Conservation (phyloP, 306 rosid species). For the Purshia tridentata region DNA sequence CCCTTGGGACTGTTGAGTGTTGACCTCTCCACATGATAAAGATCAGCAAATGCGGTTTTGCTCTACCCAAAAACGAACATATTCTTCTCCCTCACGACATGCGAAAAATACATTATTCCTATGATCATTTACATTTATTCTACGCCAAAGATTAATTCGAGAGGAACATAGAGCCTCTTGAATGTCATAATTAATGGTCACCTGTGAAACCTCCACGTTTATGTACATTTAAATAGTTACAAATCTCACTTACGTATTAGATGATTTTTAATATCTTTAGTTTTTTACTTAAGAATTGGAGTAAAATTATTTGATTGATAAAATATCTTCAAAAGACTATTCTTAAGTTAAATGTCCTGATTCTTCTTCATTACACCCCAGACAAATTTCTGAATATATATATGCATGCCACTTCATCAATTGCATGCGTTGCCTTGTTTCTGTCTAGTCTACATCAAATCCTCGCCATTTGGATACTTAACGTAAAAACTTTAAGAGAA, state of each 20-base stretch:
- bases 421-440: too few species aligned
- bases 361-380: too few species aligned
- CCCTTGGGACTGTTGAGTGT: neutral
- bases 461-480: neutral
- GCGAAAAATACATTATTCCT: neutral
- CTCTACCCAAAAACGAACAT: constrained; percentile 11
- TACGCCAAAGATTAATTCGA: neutral
- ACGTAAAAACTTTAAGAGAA: neutral
- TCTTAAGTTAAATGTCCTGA: too few species aligned
- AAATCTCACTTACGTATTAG: too few species aligned
- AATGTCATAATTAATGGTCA: neutral
- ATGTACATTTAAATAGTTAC: too few species aligned
- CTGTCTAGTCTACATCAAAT: neutral
- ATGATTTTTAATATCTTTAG: too few species aligned
- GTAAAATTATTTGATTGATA: too few species aligned
- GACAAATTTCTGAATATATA: too few species aligned
- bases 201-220: neutral
- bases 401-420: too few species aligned
- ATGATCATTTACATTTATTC: neutral
- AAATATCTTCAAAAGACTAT: too few species aligned
- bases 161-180: neutral
- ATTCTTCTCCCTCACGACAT: constrained; percentile 41
- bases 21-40: constrained; percentile 11
- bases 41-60: constrained; percentile 18
- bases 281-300: too few species aligned